A percentile compares a stretch with the other conserved stretches of the same genome.
Evolutionary conservation across 2,329 filamentous ascomycete genomes (phyloP).

Genomic region (Cladosporium sp.): DNA sequence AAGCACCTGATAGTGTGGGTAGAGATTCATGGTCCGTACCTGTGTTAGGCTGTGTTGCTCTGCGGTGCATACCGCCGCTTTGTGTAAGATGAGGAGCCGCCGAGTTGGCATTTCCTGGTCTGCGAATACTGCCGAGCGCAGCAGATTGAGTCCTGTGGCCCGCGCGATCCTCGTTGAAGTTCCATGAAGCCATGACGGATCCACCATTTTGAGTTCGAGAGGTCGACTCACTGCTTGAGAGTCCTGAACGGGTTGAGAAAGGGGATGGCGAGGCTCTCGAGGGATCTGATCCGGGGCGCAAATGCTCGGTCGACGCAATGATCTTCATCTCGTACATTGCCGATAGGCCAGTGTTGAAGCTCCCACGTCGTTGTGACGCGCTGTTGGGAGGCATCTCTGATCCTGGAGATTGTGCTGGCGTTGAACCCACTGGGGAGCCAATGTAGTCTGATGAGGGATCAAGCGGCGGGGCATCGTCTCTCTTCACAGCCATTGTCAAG

Average conservation of each 20-base stretch:
- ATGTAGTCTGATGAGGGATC: conserved; percentile 20
- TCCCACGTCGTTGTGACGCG: conserved; percentile 41
- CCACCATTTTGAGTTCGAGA: not conserved
- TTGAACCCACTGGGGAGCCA: conserved; percentile 17
- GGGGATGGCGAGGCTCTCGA: conserved; percentile 9
- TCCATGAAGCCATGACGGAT: conserved; percentile 15
- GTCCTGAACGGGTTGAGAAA: conserved; percentile 7
- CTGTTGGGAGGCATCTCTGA: conserved; percentile 25
- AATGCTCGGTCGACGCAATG: conserved; percentile 73
- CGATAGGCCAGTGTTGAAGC: conserved; percentile 48
- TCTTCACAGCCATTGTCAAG: conserved; percentile 80
- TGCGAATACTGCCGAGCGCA: conserved; percentile 44
- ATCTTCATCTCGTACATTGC: conserved; percentile 73
- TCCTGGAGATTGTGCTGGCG: conserved; percentile 28
- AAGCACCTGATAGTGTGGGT: conserved; percentile 24
- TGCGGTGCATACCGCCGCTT: conserved; percentile 15
- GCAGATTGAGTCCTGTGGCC: conserved; percentile 16
- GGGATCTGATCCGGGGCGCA: conserved; percentile 56
- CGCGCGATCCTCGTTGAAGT: not conserved
- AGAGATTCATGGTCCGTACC: conserved; percentile 11
- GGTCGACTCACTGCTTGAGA: not conserved
- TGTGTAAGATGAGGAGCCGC: conserved; percentile 24
- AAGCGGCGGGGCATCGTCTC: conserved; percentile 41
- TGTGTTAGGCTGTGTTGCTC: conserved; percentile 13
- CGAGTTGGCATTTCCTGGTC: conserved; percentile 36